These are phyloP conservation scores for Apiosordaria backusii DNA, from an alignment of 495 filamentous ascomycete species.

Conservation along the genomic window DNA sequence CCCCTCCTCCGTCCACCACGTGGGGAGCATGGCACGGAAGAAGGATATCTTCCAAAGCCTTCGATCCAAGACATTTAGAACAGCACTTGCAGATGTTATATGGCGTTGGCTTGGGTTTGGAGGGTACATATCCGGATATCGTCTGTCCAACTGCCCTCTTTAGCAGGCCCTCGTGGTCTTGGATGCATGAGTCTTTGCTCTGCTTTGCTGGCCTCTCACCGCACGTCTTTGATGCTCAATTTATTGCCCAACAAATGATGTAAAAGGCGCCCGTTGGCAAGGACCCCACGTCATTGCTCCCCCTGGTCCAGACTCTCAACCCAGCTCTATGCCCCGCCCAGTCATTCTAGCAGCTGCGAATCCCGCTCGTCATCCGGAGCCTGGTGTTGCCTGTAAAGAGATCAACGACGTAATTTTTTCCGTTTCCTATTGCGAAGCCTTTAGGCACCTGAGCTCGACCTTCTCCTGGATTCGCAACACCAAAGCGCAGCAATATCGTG, in stretches of 20 bases:
- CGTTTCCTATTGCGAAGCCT: not conserved
- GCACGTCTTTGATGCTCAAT: not conserved
- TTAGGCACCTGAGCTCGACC: conserved; percentile 2
- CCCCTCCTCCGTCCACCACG: conserved; percentile 8
- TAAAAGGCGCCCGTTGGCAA: not conserved
- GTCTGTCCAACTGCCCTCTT: not conserved
- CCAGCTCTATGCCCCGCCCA: conserved; percentile 15
- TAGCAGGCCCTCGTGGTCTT: not conserved
- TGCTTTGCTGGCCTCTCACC: not conserved
- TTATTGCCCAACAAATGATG: conserved; percentile 8
- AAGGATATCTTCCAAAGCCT: not conserved
- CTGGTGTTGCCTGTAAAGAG: conserved; percentile 14
- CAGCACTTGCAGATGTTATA: not conserved
- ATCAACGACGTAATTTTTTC: conserved; percentile 15
- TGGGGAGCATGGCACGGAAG: conserved; percentile 8
- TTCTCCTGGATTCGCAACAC: not conserved
- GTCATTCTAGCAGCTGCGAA: conserved; percentile 3
- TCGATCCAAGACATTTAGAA: conserved; percentile 5
- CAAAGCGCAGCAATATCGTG: not conserved
- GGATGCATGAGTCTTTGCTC: not conserved
- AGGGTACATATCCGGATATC: not conserved
- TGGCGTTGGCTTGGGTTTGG: not conserved
- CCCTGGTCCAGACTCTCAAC: not conserved
- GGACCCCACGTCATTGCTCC: conserved; percentile 21
- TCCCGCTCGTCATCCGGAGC: conserved; percentile 11